Conservation (phyloP, 345 rosid genomes). For the Salix viminalis region DNA sequence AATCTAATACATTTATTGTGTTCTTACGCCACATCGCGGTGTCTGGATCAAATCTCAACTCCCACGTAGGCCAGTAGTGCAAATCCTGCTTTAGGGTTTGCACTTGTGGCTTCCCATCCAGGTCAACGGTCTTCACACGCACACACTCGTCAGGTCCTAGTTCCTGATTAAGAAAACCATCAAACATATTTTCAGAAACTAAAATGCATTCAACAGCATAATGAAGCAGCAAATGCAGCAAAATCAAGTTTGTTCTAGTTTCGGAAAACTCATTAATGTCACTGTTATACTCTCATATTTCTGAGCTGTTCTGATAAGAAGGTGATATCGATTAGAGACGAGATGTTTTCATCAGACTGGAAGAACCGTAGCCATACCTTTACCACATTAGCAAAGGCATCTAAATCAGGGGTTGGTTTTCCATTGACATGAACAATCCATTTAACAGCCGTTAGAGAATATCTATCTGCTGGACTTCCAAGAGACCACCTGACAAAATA, state of each 20-base stretch:
- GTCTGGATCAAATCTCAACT: slow-evolving; percentile 72
- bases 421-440: slow-evolving; percentile 98
- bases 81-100: slow-evolving; percentile 85
- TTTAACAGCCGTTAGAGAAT: slow-evolving; percentile 70
- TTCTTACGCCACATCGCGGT: slow-evolving; percentile 67
- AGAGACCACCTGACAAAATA: slow-evolving; percentile 62
- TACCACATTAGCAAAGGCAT: slow-evolving; percentile 59
- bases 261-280: too few species aligned
- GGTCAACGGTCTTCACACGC: slow-evolving; percentile 73
- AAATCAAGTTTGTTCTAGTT: neutral
- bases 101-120: slow-evolving; percentile 86
- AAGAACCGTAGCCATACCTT: slow-evolving; percentile 43
- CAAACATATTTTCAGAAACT: too few species aligned
- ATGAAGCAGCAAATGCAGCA: too few species aligned
- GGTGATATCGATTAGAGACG: too few species aligned
- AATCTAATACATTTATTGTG: slow-evolving; percentile 51
- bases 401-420: slow-evolving; percentile 71
- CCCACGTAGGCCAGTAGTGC: slow-evolving; percentile 97
- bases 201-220: too few species aligned
- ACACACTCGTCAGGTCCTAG: slow-evolving; percentile 80
- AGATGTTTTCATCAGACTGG: neutral
- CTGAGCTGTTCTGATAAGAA: too few species aligned
- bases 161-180: slow-evolving; percentile 40
- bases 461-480: slow-evolving; percentile 92
- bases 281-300: too few species aligned